Conservation (phyloP, 495 filamentous ascomycete genomes). For the Pyrenula massariospora region DNA sequence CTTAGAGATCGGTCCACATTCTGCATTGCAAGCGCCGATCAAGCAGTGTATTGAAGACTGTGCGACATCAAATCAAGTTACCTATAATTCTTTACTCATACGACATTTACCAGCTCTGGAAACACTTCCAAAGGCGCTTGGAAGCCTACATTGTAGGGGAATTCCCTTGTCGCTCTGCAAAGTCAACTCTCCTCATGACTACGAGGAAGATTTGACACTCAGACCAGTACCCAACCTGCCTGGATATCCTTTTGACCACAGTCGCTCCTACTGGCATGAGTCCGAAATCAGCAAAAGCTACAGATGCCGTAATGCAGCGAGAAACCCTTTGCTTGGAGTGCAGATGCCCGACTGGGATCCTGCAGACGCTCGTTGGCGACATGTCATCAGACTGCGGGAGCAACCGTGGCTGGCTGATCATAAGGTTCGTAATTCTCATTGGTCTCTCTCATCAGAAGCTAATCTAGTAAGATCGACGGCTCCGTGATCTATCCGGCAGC, state of each 20-base stretch:
- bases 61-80: neutral
- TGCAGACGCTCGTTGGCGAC: slow-evolving; percentile 23
- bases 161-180: slow-evolving; percentile 13
- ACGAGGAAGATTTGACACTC: slow-evolving; percentile 1
- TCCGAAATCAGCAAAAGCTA: neutral
- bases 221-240: slow-evolving; percentile 20
- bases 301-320: neutral
- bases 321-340: neutral
- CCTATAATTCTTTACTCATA: slow-evolving; percentile 22
- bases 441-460: neutral
- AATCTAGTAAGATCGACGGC: slow-evolving; percentile 4
- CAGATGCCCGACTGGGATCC: slow-evolving; percentile 14
- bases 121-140: slow-evolving; percentile 20
- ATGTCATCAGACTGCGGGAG: slow-evolving; percentile 17
- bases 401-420: slow-evolving; percentile 32
- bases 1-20: slow-evolving; percentile 40
- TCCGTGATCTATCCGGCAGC: slow-evolving; percentile 15
- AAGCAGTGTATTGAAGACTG: slow-evolving; percentile 17
- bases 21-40: slow-evolving; percentile 29
- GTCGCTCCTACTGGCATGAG: slow-evolving; percentile 8
- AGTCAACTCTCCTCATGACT: slow-evolving; percentile 7
- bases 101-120: slow-evolving; percentile 20
- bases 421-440: neutral
- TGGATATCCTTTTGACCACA: slow-evolving; percentile 27
- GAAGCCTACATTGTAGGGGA: slow-evolving; percentile 23